A percentile compares a stretch with the other conserved stretches of the same genome.
These are phyloP conservation scores for Solanum ahanhuiri DNA, from an alignment of 257 asterid species.

Conservation along the genomic window DNA sequence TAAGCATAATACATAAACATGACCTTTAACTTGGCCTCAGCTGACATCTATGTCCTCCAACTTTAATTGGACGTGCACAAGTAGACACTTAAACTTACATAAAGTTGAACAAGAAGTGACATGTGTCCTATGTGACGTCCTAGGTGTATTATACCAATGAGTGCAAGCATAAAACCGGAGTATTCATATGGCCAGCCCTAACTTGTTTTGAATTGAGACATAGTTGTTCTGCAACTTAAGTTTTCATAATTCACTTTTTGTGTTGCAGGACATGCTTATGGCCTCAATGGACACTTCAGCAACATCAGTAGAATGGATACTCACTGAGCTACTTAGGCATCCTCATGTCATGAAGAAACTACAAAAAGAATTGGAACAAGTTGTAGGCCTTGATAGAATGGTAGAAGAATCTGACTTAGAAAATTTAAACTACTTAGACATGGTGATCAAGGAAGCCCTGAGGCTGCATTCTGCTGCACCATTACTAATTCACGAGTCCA, in stretches of 20 bases:
- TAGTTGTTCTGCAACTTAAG: neutral
- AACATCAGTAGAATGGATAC: slow-evolving; percentile 11
- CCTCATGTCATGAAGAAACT: slow-evolving; percentile 10
- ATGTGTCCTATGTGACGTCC: neutral
- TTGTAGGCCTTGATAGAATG: slow-evolving; percentile 8
- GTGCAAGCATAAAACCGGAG: neutral
- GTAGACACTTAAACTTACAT: too few species aligned
- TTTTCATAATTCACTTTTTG: too few species aligned
- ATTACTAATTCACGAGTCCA: slow-evolving; percentile 7
- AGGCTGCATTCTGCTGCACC: slow-evolving; percentile 22
- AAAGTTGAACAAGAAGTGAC: neutral
- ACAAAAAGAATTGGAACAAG: slow-evolving; percentile 11
- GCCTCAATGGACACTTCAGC: slow-evolving; percentile 18
- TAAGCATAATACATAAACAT: neutral
- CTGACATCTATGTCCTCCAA: too few species aligned
- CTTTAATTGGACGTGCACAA: neutral
- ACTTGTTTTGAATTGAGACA: neutral
- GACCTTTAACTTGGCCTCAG: neutral
- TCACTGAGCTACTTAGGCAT: slow-evolving; percentile 11
- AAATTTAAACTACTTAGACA: slow-evolving; percentile 1
- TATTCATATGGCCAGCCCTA: neutral
- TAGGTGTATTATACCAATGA: neutral
- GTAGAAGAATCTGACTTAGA: slow-evolving; percentile 13
- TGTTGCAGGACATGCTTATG: slow-evolving; percentile 15
- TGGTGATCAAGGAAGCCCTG: slow-evolving; percentile 15